Conservation (phyloP, 208 protist species). For the Leishmania amazonensis region DNA sequence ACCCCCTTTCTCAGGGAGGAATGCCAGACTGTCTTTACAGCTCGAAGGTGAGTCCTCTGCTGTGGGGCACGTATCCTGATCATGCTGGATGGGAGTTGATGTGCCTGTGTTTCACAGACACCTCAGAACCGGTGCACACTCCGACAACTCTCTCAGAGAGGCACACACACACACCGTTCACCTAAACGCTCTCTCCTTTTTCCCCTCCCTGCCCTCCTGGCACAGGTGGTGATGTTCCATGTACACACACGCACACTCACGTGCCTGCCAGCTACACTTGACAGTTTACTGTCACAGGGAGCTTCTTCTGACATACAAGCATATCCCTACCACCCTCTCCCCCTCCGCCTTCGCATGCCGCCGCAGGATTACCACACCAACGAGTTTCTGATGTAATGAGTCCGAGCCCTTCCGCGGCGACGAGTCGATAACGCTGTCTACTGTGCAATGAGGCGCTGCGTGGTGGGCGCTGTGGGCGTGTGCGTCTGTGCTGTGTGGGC, state of each 20-base stretch:
- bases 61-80: too few species aligned
- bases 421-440: constrained; percentile 7
- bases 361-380: constrained; percentile 12
- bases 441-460: background rate
- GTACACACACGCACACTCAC: background rate
- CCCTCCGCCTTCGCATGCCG: background rate
- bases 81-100: too few species aligned
- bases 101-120: too few species aligned
- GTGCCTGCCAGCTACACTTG: background rate
- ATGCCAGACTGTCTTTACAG: too few species aligned
- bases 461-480: too few species aligned
- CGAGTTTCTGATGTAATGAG: constrained; percentile 34
- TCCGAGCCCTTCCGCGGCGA: constrained; percentile 8
- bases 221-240: background rate
- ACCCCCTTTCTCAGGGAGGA: too few species aligned
- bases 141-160: too few species aligned
- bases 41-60: too few species aligned
- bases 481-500: background rate
- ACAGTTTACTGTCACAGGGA: background rate
- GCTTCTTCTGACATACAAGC: background rate
- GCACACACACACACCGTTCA: too few species aligned
- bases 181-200: too few species aligned
- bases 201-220: too few species aligned
- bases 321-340: background rate
- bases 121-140: too few species aligned